phyloP scores from a whole-genome alignment of 176 grass and related monocot species.

The Oryza australiensis region DNA sequence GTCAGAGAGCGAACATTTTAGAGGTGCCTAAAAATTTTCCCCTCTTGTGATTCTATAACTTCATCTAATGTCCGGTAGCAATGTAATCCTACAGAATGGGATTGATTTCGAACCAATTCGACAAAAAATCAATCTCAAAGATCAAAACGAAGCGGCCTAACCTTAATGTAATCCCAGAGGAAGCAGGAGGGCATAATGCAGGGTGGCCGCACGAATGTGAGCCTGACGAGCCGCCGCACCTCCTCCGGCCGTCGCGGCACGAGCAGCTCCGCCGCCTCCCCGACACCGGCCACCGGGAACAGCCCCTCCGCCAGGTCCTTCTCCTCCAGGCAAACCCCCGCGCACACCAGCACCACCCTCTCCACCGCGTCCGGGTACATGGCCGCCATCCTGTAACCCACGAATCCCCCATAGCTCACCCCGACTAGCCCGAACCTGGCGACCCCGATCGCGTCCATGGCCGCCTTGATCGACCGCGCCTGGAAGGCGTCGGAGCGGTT shows the following conservation, averaged over 20 bases:
- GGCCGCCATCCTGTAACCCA: conserved; percentile 67
- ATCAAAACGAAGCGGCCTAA: conserved; percentile 3
- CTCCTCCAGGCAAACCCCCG: conserved; percentile 93
- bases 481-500: conserved; percentile 82
- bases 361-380: conserved; percentile 68
- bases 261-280: conserved; percentile 60
- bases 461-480: conserved; percentile 61
- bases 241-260: conserved; percentile 77
- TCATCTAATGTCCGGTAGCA: not conserved
- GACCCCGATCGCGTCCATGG: conserved; percentile 63
- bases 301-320: conserved; percentile 65
- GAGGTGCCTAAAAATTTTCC: not conserved
- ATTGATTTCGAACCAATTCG: not conserved
- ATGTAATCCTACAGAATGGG: not conserved
- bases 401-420: conserved; percentile 89
- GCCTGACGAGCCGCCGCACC: conserved; percentile 65
- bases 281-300: conserved; percentile 61
- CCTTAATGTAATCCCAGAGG: conserved; percentile 92
- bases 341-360: conserved; percentile 52
- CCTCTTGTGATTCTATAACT: not conserved
- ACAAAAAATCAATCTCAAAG: not conserved
- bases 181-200: conserved; percentile 84
- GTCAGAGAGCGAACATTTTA: conserved; percentile 1
- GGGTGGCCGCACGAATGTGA: conserved; percentile 76
- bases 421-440: conserved; percentile 57